Conservation (phyloP, 2,329 filamentous ascomycete species). For the Cadophora gregata region DNA sequence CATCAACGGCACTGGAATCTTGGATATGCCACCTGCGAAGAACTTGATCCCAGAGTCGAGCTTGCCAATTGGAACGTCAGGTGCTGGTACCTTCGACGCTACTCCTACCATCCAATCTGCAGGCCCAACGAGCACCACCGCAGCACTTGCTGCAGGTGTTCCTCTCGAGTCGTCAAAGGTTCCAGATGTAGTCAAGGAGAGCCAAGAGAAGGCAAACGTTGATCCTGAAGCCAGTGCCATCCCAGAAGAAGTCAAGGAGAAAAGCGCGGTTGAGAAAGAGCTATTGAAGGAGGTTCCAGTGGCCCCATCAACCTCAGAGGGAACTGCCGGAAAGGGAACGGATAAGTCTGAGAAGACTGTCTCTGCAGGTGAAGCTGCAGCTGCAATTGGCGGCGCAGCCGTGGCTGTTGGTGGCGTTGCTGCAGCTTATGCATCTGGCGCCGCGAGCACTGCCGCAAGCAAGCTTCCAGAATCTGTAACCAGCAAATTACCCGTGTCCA, state of each 20-base stretch:
- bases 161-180: constrained; percentile 52
- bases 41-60: constrained; percentile 84
- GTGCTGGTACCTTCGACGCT: constrained; percentile 58
- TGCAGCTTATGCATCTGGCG: constrained; percentile 45
- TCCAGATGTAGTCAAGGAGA: constrained; percentile 72
- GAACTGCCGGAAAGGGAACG: constrained; percentile 57
- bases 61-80: constrained; percentile 63
- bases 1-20: constrained; percentile 46
- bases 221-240: constrained; percentile 72
- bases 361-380: constrained; percentile 50
- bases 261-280: constrained; percentile 74
- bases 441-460: constrained; percentile 50
- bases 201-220: constrained; percentile 69
- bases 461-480: constrained; percentile 60
- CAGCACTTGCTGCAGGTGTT: constrained; percentile 50
- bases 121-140: constrained; percentile 52
- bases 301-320: constrained; percentile 62
- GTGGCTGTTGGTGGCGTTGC: constrained; percentile 52
- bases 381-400: constrained; percentile 50
- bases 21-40: constrained; percentile 60
- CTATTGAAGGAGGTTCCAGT: constrained; percentile 70
- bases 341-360: constrained; percentile 58
- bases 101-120: constrained; percentile 56
- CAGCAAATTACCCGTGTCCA: constrained; percentile 58
- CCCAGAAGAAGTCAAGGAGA: constrained; percentile 70